These are phyloP conservation scores for Monosporascus sp. DNA, from an alignment of 2,329 filamentous ascomycete species.

Conservation along the genomic window DNA sequence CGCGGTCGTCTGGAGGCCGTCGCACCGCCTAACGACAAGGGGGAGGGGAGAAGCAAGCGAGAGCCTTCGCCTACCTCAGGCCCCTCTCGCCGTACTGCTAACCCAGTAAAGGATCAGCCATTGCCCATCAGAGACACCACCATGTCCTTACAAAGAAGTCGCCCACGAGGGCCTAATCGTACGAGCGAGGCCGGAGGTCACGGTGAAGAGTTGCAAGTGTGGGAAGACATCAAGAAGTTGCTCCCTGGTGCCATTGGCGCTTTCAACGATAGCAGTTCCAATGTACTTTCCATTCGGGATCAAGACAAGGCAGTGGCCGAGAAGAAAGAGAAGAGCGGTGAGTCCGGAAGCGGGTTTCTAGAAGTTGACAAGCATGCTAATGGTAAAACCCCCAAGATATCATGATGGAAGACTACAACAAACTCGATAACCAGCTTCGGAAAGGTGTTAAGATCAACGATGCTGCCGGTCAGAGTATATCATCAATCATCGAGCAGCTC, in stretches of 20 bases:
- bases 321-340: slow-evolving; percentile 28
- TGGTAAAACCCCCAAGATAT: slow-evolving; percentile 22
- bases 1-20: too few species aligned
- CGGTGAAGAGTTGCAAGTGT: slow-evolving; percentile 37
- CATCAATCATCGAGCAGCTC: slow-evolving; percentile 31
- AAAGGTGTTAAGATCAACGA: slow-evolving; percentile 29
- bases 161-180: slow-evolving; percentile 28
- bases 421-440: slow-evolving; percentile 27
- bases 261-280: slow-evolving; percentile 36
- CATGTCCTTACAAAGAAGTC: slow-evolving; percentile 27
- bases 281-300: slow-evolving; percentile 30
- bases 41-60: too few species aligned
- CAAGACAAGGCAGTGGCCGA: slow-evolving; percentile 35
- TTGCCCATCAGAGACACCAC: background rate
- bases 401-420: slow-evolving; percentile 25
- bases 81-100: too few species aligned
- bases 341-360: slow-evolving; percentile 20
- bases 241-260: slow-evolving; percentile 28
- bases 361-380: slow-evolving; percentile 23
- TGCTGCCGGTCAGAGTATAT: slow-evolving; percentile 19
- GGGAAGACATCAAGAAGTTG: slow-evolving; percentile 35
- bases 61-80: too few species aligned
- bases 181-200: slow-evolving; percentile 33
- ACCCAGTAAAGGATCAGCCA: background rate
- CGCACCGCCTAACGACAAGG: too few species aligned